phyloP scores from a whole-genome alignment of 345 rosid species.

The Eucalyptus victrix region DNA sequence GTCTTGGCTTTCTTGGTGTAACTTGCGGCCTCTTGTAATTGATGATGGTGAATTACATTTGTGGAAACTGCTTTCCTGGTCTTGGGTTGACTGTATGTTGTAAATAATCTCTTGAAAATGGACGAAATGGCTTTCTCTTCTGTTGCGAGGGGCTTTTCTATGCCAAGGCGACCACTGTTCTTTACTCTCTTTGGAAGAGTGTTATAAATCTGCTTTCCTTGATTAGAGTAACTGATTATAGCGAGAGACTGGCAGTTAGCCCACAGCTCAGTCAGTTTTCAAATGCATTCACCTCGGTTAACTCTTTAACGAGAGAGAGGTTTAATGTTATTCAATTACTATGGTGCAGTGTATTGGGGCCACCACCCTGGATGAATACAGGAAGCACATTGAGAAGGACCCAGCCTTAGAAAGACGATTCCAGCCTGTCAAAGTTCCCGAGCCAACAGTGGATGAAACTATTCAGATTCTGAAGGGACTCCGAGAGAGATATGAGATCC shows the following conservation, averaged over 20 bases:
- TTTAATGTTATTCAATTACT: background rate
- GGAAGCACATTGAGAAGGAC: slow-evolving; percentile 99
- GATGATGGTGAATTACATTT: background rate
- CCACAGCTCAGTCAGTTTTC: background rate
- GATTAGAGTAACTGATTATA: background rate
- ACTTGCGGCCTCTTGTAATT: background rate
- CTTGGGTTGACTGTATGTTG: background rate
- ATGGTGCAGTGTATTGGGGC: slow-evolving; percentile 94
- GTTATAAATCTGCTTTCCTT: background rate
- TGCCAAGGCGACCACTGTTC: background rate
- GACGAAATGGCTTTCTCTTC: background rate
- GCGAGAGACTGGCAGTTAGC: background rate
- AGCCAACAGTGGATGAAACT: slow-evolving; percentile 91
- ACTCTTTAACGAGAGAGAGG: background rate
- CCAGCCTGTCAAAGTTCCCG: slow-evolving; percentile 98
- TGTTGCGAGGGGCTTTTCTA: background rate
- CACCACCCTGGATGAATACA: slow-evolving; percentile 89
- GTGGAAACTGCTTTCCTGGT: background rate
- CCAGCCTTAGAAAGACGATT: slow-evolving; percentile 97
- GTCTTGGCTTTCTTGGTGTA: background rate
- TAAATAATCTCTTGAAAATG: background rate
- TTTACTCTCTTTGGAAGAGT: background rate
- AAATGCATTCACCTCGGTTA: background rate
- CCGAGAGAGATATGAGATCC: slow-evolving; percentile 95
- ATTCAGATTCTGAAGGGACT: slow-evolving; percentile 87